A percentile compares a stretch with the other conserved stretches of the same genome.
phyloP scores from a whole-genome alignment of 192 early-diverging fungal genomes.

The Linnemannia hyalina region DNA sequence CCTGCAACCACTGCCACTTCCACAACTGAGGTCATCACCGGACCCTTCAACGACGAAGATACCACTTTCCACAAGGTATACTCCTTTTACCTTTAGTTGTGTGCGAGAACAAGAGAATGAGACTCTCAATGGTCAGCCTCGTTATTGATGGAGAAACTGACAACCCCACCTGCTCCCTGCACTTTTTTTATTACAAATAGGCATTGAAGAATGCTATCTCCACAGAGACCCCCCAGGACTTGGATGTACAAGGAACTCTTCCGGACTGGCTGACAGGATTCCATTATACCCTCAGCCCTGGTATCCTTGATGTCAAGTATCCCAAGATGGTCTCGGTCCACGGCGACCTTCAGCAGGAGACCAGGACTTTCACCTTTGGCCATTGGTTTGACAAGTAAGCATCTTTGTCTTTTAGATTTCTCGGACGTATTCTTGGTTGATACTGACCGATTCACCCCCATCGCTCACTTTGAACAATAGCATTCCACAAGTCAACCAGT shows the following conservation, averaged over 20 bases:
- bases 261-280: slow-evolving; percentile 78
- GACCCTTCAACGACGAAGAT: slow-evolving; percentile 35
- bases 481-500: slow-evolving; percentile 77
- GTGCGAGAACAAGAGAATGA: background rate
- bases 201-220: slow-evolving; percentile 71
- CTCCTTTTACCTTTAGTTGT: background rate
- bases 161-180: background rate
- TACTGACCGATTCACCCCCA: background rate
- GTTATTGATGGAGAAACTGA: background rate
- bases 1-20: slow-evolving; percentile 14
- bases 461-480: slow-evolving; percentile 32
- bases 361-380: slow-evolving; percentile 74
- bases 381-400: slow-evolving; percentile 80
- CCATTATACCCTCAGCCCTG: slow-evolving; percentile 76
- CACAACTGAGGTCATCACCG: slow-evolving; percentile 11
- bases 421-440: background rate
- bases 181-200: slow-evolving; percentile 16
- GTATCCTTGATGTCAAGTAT: slow-evolving; percentile 75
- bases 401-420: background rate
- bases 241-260: slow-evolving; percentile 68
- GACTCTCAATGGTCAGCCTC: background rate
- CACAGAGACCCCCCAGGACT: slow-evolving; percentile 53
- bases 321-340: slow-evolving; percentile 67
- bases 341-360: slow-evolving; percentile 74
- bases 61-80: slow-evolving; percentile 52